Base-by-base conservation (phyloP, 768 basidiomycete genomes). In the Termitomyces sp. region DNA sequence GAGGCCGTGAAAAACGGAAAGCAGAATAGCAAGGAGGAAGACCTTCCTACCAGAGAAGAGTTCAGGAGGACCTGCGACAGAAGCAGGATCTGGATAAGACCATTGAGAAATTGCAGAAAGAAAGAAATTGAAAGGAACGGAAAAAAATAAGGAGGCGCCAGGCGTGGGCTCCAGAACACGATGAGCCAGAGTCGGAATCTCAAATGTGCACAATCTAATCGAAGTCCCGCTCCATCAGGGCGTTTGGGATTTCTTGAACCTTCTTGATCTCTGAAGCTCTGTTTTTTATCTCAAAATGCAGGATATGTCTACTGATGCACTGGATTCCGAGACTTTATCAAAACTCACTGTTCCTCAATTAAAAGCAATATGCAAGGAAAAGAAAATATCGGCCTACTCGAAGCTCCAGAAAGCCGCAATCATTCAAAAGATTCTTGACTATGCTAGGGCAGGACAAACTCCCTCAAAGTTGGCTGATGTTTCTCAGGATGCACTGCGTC, bases 311-410 rank as follows among this genome's bases (percentile, higher is more conserved):
- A 50, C 54, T 10, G 40, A 46, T 22, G 10, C 59, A 26, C 57
- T 64, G 30, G 62, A 63, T 16, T 47, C 64, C 54, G 63, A 65
- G n/a, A 68, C 68, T 24, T 65, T 79, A n/a, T 71, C 66, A 46
- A 79, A 75, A 64, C 68, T 86, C 2, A 87, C 82, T 8, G 83
- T 88, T 10, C 68, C 82, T 20, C 84, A 86, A 61, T 77, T 92
- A 20, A 89, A 83, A 65, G 77, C 77, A 4, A 58, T 90, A 14
- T 91, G 87, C 70, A 90, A 87, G 66, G 86, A 85, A 52, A 77
- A 71, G 55, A 73, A 77, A 22, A 72, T 90, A 26, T 65, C 74
- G 44, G 86, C 85, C 0, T 90, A 88, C 66, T 87, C 87, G 10
- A 91, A 86, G 66, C 79, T 88, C 20, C 66, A 70, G 42, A 90